These are phyloP conservation scores for Magnusiomyces sp. DNA, from an alignment of 1,139 yeast species.

Conservation along the genomic window DNA sequence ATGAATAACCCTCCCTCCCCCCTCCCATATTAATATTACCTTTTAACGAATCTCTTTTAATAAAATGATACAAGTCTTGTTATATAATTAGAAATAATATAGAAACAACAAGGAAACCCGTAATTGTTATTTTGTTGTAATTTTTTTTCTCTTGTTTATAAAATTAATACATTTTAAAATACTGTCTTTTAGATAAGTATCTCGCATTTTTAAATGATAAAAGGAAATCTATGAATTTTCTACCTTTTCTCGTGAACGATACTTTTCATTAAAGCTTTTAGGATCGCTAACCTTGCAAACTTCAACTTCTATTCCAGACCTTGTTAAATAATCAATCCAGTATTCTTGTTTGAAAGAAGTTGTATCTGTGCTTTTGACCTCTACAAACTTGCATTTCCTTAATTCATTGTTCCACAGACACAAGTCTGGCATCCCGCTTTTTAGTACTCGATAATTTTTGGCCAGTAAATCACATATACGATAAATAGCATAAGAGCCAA, in stretches of 20 bases:
- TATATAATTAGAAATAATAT: background rate
- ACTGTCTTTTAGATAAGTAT: background rate
- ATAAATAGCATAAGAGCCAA: conserved; percentile 22
- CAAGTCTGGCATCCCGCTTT: conserved; percentile 34
- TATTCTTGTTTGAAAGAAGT: conserved; percentile 33
- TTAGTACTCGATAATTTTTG: conserved; percentile 25
- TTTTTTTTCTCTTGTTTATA: no score
- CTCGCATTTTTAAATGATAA: background rate
- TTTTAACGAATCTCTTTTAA: background rate
- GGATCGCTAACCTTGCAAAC: conserved; percentile 27
- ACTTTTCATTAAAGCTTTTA: conserved; percentile 6
- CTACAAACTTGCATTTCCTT: conserved; percentile 7
- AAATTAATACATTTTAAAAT: no score
- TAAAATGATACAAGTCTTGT: background rate
- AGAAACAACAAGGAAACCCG: background rate
- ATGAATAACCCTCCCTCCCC: background rate
- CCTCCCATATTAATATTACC: no score
- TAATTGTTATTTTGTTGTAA: no score
- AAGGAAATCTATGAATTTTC: conserved; percentile 5
- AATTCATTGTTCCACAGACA: conserved; percentile 15
- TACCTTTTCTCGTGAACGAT: background rate
- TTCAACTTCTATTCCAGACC: conserved; percentile 29
- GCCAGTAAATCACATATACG: conserved; percentile 26
- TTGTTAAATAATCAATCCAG: conserved; percentile 31
- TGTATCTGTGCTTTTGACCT: conserved; percentile 33